Base-by-base conservation (phyloP, 2,329 filamentous ascomycete genomes). In the Exserohilum turcica region DNA sequence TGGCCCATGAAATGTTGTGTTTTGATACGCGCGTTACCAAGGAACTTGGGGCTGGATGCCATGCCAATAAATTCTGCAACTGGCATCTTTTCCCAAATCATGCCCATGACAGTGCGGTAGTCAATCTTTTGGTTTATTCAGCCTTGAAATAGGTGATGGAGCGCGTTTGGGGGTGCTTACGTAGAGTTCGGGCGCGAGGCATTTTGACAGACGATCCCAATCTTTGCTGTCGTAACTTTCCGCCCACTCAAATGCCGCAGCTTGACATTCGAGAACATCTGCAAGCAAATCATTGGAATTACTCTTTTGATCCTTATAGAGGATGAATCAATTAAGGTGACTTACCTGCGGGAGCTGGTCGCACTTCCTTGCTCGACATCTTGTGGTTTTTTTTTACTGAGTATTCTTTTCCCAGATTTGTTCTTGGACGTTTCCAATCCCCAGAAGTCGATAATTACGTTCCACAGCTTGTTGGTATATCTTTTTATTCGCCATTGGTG, bases 1-100 rank as follows among this genome's bases (percentile, higher is more conserved):
- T 37, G 40, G 6, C 57, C 57, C 19, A 57, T 36, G 27, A 57
- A 52, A 36, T 60, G 57, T 33, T 54, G 54, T 28, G 57, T 52
- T 16, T 57, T 55, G 10, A 60, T 16, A 16, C 36, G 47, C 5
- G 44, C n/a, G 31, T 60, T 53, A 13, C 57, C 57, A 8, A 60
- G 32, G 12, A 60, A 48, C 5, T 46, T 40, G 10, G 43, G 51
- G 36, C 42, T 42, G 12, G 46, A 52, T 5, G 48, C 45, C 28
- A 60, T 48, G 16, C 38, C 36, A n/a, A 55, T 29, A 18, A 53
- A 60, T 7, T 60, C 54, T 6, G 45, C 38, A 1, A 43, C 51
- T 31, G 39, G 44, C 67, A 15, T 56, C 60, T 35, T 48, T 15
- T 56, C 53, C 53, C 53, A 56, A 16, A 47, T 43, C 32, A 37